These are phyloP conservation scores for Myriosclerotinia duriaeana DNA, from an alignment of 2,329 filamentous ascomycete genomes.

Conservation along the genomic window DNA sequence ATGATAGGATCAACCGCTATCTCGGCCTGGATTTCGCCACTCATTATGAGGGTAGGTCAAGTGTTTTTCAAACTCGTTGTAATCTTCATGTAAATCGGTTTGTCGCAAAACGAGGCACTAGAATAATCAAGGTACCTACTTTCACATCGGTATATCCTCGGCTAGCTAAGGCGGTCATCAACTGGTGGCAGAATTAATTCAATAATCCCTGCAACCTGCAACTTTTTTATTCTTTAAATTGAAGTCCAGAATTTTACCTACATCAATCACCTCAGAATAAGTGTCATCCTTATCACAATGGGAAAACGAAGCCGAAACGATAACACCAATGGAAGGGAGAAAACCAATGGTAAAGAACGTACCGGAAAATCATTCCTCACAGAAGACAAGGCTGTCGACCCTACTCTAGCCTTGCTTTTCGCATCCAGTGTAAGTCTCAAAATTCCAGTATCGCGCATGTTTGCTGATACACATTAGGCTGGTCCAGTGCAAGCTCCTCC, in stretches of 20 bases:
- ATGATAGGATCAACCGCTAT: conserved; percentile 35
- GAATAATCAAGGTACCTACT: conserved; percentile 11
- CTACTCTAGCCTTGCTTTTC: conserved; percentile 68
- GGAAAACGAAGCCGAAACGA: conserved; percentile 38
- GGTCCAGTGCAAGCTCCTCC: conserved; percentile 42
- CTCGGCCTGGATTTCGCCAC: conserved; percentile 35
- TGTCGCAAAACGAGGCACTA: conserved; percentile 8
- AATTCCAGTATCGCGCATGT: not conserved
- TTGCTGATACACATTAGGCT: conserved; percentile 32
- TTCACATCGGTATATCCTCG: conserved; percentile 3
- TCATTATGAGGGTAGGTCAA: conserved; percentile 35
- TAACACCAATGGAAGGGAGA: conserved; percentile 24
- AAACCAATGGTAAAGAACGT: conserved; percentile 28
- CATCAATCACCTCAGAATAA: conserved; percentile 10
- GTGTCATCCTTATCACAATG: conserved; percentile 30
- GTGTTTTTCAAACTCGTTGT: conserved; percentile 9
- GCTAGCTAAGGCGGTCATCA: not conserved
- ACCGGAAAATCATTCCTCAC: conserved; percentile 39
- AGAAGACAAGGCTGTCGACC: conserved; percentile 59
- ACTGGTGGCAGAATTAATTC: not conserved
- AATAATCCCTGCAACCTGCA: conserved; percentile 11
- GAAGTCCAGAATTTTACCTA: not conserved
- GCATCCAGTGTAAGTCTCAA: conserved; percentile 63
- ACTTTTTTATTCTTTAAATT: conserved; percentile 8
- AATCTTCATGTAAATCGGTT: not conserved